A percentile compares a stretch with the other conserved stretches of the same genome.
phyloP scores from a whole-genome alignment of 148 eudicot species.

The Persicaria maculosa region DNA sequence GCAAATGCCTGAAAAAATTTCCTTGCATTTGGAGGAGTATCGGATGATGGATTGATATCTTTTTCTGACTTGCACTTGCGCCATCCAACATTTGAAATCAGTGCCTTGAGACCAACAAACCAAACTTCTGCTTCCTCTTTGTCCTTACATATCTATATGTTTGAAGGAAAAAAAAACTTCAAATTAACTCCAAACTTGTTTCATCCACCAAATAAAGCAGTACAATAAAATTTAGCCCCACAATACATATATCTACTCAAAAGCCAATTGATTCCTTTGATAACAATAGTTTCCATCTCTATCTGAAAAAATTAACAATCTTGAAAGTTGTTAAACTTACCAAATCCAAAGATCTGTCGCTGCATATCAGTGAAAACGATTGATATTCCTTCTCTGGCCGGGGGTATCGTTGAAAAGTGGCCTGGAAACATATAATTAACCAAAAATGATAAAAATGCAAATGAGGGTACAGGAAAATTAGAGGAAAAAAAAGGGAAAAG shows the following conservation, averaged over 20 bases:
- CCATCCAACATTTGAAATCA: slow-evolving; percentile 48
- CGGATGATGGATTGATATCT: slow-evolving; percentile 37
- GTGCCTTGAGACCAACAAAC: slow-evolving; percentile 80
- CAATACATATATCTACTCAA: neutral
- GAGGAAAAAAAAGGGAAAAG: neutral
- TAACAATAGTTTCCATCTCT: neutral
- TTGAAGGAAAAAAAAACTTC: neutral
- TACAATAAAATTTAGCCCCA: neutral
- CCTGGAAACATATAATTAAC: slow-evolving; percentile 30
- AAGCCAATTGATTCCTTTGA: slow-evolving; percentile 1
- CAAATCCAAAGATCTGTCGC: slow-evolving; percentile 85
- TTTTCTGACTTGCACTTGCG: slow-evolving; percentile 48
- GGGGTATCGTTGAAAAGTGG: slow-evolving; percentile 85
- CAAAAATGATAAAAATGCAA: neutral
- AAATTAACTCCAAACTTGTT: neutral
- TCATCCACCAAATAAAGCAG: neutral
- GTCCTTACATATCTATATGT: slow-evolving; percentile 83
- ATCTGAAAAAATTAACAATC: neutral
- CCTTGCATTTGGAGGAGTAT: slow-evolving; percentile 33
- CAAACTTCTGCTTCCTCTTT: slow-evolving; percentile 97
- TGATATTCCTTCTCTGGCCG: slow-evolving; percentile 96
- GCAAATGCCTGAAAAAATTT: slow-evolving; percentile 39
- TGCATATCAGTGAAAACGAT: slow-evolving; percentile 81
- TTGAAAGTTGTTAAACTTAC: slow-evolving; percentile 34
- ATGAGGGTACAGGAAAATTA: neutral